These are phyloP conservation scores for Ceratonia siliqua DNA, from an alignment of 306 rosid genomes.

Conservation along the genomic window DNA sequence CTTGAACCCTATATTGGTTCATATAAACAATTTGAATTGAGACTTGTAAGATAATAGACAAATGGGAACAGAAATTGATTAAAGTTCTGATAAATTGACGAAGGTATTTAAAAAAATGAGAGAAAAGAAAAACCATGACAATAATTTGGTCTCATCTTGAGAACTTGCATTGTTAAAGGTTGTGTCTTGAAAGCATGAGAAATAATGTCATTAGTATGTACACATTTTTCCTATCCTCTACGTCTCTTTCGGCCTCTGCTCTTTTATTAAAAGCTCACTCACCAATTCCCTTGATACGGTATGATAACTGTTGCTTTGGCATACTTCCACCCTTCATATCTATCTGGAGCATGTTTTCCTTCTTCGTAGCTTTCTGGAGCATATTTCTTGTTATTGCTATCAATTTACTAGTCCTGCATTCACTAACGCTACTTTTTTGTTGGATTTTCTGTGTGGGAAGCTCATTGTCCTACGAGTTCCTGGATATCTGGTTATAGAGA, in stretches of 20 bases:
- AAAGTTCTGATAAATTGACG: neutral
- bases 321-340: neutral
- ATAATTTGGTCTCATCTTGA: neutral
- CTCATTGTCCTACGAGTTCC: neutral
- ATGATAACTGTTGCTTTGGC: neutral
- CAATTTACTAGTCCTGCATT: neutral
- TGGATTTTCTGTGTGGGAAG: neutral
- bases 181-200: neutral
- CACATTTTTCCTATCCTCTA: neutral
- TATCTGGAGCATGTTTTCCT: neutral
- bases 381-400: neutral
- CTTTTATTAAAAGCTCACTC: neutral
- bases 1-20: neutral
- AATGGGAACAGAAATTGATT: neutral
- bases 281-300: neutral
- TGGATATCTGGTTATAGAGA: neutral
- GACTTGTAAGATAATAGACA: neutral
- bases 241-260: neutral
- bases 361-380: neutral
- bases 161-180: neutral
- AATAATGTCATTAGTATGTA: neutral
- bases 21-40: neutral
- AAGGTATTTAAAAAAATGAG: neutral
- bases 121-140: neutral
- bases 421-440: neutral